Base-by-base conservation (phyloP, 371 early-diverging fungal genomes). In the Lichtheimia hyalospora region DNA sequence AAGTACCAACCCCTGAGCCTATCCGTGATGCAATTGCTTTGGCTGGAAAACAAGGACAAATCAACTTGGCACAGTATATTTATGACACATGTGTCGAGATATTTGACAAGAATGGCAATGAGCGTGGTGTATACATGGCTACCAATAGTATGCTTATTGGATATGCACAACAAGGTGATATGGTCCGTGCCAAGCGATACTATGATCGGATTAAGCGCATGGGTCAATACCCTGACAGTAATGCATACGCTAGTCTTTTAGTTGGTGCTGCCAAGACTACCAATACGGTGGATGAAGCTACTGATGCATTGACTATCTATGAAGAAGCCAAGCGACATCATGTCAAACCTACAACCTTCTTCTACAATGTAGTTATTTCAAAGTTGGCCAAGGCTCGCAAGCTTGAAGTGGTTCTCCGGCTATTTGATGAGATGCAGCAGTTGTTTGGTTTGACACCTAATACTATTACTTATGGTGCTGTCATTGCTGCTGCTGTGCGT, bases 331-430 rank as follows among this genome's bases (percentile, higher is more conserved):
- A 84, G 54, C 73, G 75, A 6, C 79, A 77, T 53, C 71, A 77
- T 55, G 79, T 84, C 52, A 80, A 78, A 63, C 84, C 83, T 8
- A 84, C 82, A 13, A 79, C 83, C 40, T 86, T 84, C 56, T 84
- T 86, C 54, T 86, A 84, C 64, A 86, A 86, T 51, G 87, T 86
- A 14, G 71, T 86, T 20, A 84, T 86, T 20, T 84, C 84, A 60
- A 84, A 84, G 60, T 62, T 86, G 28, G 84, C 85, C 56, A 83
- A 84, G 62, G 87, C 85, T 6, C 87, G 85, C 63, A 86, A 84
- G 60, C 65, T 80, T 16, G 87, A 86, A 18, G 54, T 69, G 13
- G 87, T 82, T 6, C 64, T 84, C 54, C 73, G 77, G 15, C 65
- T 84, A 6, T 86, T 81, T 62, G 82, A 84, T n/a, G 87, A 86